phyloP scores from a whole-genome alignment of 148 eudicot species.

The Heliosperma pusillum region DNA sequence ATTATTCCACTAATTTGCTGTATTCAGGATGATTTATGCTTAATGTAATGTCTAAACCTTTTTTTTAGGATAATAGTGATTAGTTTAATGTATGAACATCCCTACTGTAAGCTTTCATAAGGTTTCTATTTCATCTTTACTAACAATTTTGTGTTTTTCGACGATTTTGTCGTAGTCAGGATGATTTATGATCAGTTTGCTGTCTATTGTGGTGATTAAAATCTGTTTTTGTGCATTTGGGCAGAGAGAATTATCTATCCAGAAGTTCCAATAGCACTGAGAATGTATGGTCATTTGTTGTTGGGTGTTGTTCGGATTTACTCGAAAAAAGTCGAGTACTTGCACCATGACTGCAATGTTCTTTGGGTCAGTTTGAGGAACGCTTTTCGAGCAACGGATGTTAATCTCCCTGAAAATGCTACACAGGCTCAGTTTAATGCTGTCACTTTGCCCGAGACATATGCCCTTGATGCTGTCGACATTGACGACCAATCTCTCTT shows the following conservation, averaged over 20 bases:
- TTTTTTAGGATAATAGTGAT: too few species aligned
- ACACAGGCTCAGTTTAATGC: slow-evolving; percentile 71
- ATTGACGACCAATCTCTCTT: slow-evolving; percentile 29
- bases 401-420: slow-evolving; percentile 78
- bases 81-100: not conserved
- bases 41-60: not conserved
- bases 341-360: slow-evolving; percentile 67
- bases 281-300: slow-evolving; percentile 88
- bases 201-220: not conserved
- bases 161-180: not conserved
- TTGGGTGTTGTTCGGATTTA: slow-evolving; percentile 90
- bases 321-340: slow-evolving; percentile 83
- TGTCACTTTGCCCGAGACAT: slow-evolving; percentile 78
- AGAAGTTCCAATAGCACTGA: slow-evolving; percentile 86
- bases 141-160: not conserved
- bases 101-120: not conserved
- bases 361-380: slow-evolving; percentile 47
- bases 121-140: not conserved
- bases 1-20: not conserved
- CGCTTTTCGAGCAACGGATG: slow-evolving; percentile 44
- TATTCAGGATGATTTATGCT: not conserved
- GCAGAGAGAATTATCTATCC: slow-evolving; percentile 76
- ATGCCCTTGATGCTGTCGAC: slow-evolving; percentile 60
- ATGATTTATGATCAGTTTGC: too few species aligned
- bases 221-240: not conserved